phyloP scores from a whole-genome alignment of 2,329 filamentous ascomycete genomes.

The Pestalotiopsis sp. region DNA sequence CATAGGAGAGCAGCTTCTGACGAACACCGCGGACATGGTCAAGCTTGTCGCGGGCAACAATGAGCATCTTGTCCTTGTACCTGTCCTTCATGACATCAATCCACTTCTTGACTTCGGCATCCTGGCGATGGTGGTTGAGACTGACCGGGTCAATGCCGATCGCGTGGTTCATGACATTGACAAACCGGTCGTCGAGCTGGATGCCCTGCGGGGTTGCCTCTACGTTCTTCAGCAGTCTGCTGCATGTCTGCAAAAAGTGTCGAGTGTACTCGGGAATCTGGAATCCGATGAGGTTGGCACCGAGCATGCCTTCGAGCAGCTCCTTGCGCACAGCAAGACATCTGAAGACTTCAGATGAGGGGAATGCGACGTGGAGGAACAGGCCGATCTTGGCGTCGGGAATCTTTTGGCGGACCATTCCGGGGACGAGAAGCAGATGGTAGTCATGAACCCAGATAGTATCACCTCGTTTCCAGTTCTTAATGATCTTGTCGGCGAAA shows the following conservation, averaged over 20 bases:
- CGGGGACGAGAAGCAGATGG: constrained; percentile 84
- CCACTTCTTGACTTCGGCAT: constrained; percentile 76
- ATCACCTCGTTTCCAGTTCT: constrained; percentile 92
- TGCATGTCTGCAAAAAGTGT: constrained; percentile 95
- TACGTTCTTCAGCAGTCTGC: constrained; percentile 80
- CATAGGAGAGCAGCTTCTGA: constrained; percentile 90
- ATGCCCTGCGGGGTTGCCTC: constrained; percentile 88
- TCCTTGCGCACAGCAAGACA: constrained; percentile 86
- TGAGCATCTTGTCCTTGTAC: constrained; percentile 86
- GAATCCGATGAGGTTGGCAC: constrained; percentile 89
- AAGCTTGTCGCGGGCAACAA: constrained; percentile 92
- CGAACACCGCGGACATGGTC: constrained; percentile 90
- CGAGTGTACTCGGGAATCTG: constrained; percentile 92
- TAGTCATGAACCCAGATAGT: constrained; percentile 97
- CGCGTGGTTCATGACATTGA: constrained; percentile 81
- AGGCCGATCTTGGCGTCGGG: constrained; percentile 95
- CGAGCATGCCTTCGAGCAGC: constrained; percentile 88
- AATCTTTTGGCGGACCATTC: constrained; percentile 85
- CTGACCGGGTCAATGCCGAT: constrained; percentile 90
- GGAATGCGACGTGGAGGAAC: constrained; percentile 93
- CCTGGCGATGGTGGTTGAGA: constrained; percentile 69
- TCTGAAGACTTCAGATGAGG: constrained; percentile 93
- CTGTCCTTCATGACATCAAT: constrained; percentile 77
- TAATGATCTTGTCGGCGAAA: constrained; percentile 87
- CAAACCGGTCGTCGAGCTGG: constrained; percentile 89